Evolutionary conservation across 177 flowering plant genomes (phyloP).

Genomic region (Vitis hybrid): DNA sequence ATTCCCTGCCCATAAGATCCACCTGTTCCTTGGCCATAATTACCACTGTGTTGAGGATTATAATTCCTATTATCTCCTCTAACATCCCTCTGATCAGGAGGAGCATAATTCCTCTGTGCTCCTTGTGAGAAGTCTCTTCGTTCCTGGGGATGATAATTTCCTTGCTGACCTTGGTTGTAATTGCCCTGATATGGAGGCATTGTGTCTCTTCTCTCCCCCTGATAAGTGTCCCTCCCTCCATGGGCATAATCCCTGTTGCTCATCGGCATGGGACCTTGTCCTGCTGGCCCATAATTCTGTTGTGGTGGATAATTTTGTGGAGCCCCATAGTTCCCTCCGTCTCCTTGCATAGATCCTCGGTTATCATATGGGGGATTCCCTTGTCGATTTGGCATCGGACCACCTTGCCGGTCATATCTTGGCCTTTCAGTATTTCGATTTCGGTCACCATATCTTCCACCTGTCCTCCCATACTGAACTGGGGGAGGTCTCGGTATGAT

Average conservation of each 20-base stretch:
- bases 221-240: slow-evolving; percentile 24
- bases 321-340: background rate
- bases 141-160: slow-evolving; percentile 22
- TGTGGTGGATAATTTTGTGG: slow-evolving; percentile 27
- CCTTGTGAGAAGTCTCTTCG: slow-evolving; percentile 27
- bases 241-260: slow-evolving; percentile 16
- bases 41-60: slow-evolving; percentile 12
- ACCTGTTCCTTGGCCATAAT: slow-evolving; percentile 10
- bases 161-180: slow-evolving; percentile 9
- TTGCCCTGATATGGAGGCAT: slow-evolving; percentile 24
- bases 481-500: slow-evolving; percentile 89
- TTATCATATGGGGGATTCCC: slow-evolving; percentile 23
- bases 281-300: slow-evolving; percentile 42
- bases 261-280: slow-evolving; percentile 31
- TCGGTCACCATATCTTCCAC: slow-evolving; percentile 35
- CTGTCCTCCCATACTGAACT: slow-evolving; percentile 45
- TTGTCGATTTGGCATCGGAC: slow-evolving; percentile 34
- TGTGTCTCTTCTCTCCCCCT: slow-evolving; percentile 26
- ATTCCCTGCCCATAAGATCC: slow-evolving; percentile 18
- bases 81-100: slow-evolving; percentile 30
- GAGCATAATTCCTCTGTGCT: slow-evolving; percentile 28
- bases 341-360: slow-evolving; percentile 6
- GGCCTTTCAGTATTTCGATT: slow-evolving; percentile 37
- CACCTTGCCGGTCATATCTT: slow-evolving; percentile 48
- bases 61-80: slow-evolving; percentile 27